These are phyloP conservation scores for Xylaria sp. DNA, from an alignment of 2,329 filamentous ascomycete genomes.

Conservation along the genomic window DNA sequence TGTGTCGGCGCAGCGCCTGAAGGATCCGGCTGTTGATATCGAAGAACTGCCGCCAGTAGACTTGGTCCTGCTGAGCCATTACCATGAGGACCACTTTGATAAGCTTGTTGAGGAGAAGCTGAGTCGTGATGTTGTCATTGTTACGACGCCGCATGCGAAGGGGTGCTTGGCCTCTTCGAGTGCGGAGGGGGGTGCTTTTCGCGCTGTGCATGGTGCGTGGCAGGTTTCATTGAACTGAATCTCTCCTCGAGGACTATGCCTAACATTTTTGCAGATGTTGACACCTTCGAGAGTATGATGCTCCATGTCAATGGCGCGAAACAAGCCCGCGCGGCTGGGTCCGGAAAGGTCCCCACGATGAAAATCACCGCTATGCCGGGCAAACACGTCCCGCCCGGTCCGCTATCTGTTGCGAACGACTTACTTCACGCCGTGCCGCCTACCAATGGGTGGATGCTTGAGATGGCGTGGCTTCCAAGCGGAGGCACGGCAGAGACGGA, in stretches of 20 bases:
- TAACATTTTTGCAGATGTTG: slow-evolving; percentile 50
- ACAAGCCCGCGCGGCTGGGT: slow-evolving; percentile 33
- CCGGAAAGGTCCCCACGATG: slow-evolving; percentile 58
- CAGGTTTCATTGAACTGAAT: background rate
- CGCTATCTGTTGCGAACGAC: slow-evolving; percentile 54
- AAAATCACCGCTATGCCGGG: slow-evolving; percentile 73
- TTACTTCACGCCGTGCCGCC: slow-evolving; percentile 64
- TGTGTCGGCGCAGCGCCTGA: slow-evolving; percentile 64
- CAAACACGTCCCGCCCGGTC: slow-evolving; percentile 65
- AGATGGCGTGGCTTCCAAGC: slow-evolving; percentile 61
- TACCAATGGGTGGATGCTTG: slow-evolving; percentile 74
- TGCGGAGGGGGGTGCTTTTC: slow-evolving; percentile 61
- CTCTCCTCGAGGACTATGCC: background rate
- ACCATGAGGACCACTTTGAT: slow-evolving; percentile 66
- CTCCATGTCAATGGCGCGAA: slow-evolving; percentile 49
- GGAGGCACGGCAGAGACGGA: slow-evolving; percentile 19
- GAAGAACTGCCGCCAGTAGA: slow-evolving; percentile 69
- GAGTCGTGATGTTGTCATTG: slow-evolving; percentile 66
- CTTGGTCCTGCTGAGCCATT: slow-evolving; percentile 70
- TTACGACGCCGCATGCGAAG: slow-evolving; percentile 72
- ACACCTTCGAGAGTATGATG: slow-evolving; percentile 64
- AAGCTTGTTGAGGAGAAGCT: slow-evolving; percentile 53
- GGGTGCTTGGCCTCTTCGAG: slow-evolving; percentile 56
- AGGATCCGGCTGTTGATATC: slow-evolving; percentile 70
- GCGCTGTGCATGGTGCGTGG: slow-evolving; percentile 57